Evolutionary conservation across 345 rosid genomes (phyloP), one percentile per base, ranked within the genome.

Genomic region (Populus simonii): DNA sequence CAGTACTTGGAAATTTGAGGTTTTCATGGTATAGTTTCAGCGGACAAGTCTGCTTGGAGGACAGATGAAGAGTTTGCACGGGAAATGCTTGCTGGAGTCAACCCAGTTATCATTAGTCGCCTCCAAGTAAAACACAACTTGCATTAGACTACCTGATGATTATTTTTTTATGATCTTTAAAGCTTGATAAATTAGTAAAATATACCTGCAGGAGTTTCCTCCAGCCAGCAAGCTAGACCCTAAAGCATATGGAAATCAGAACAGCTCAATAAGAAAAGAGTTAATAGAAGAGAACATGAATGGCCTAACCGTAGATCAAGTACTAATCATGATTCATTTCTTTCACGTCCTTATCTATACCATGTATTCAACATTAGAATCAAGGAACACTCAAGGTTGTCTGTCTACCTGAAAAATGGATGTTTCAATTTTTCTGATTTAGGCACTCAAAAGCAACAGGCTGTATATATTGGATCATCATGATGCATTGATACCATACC

Each of bases 401-500:
- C 33, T 53, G 10, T 18, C 33, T 33, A 39, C 61, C 36, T 72
- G 17, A 47, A 6, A 23, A 66, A 65, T 72, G 45, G 5, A 39
- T 51, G 15, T 45, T 68, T 59, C 16, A 15, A 0, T 61, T 29
- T 74, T 71, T 47, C 8, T 75, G 20, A 53, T 72, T 72, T 80
- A 94, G 93, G 98, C 97, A 70, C 75, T 92, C 23, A 70, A 79
- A 78, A 77, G 71, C 41, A 92, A 89, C 75, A 92, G 59, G 84
- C 66, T 93, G 78, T 94, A 82, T 80, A 90, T 94, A 80, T 80
- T 93, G 70, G 90, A 94, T 84, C 91, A 94, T 76, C 97, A 94
- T 15, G 98, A 94, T 31, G 87, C 89, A 33, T 79, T 94, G 73
- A 90, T 90, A 94, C 94, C 96, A 15, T 93, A 90, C 89, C 76